Conservation (phyloP, 345 rosid species). For the Eucalyptus curtisii region DNA sequence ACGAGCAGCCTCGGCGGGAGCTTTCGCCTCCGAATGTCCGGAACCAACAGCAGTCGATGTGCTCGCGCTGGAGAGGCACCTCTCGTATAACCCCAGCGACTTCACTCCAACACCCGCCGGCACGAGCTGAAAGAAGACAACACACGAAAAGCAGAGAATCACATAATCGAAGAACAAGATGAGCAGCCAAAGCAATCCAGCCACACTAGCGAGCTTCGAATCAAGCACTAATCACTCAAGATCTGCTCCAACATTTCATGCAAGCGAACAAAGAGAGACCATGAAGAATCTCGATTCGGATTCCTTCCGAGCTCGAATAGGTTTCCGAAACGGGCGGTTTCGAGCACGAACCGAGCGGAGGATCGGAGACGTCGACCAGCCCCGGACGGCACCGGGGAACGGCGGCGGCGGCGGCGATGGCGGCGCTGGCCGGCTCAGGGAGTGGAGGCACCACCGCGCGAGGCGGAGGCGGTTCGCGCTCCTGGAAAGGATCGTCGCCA, state of each 20-base stretch:
- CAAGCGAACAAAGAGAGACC: neutral
- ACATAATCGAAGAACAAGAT: neutral
- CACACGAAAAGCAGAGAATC: neutral
- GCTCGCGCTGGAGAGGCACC: conserved; percentile 19
- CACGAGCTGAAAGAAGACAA: conserved; percentile 12
- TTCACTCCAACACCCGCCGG: conserved; percentile 16
- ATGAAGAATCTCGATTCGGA: neutral
- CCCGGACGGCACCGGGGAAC: neutral
- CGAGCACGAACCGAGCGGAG: conserved; percentile 23
- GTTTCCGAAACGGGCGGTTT: neutral
- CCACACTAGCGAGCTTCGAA: too few relatives aligned
- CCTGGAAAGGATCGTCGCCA: conserved; percentile 48
- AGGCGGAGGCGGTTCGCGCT: conserved; percentile 22
- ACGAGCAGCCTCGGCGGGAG: conserved; percentile 9
- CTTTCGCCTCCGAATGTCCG: conserved; percentile 4
- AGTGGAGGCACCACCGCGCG: neutral
- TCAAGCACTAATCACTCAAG: neutral
- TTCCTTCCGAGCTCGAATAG: neutral
- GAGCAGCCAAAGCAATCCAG: too few relatives aligned
- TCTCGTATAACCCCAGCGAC: conserved; percentile 8
- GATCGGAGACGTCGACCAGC: conserved; percentile 6
- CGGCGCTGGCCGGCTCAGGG: conserved; percentile 1
- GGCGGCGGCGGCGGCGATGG: conserved; percentile 9
- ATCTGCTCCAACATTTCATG: neutral
- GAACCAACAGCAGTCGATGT: neutral